Evolutionary conservation across 2,329 filamentous ascomycete genomes (phyloP).

Genomic region (Dothidotthia symphoricarpi): DNA sequence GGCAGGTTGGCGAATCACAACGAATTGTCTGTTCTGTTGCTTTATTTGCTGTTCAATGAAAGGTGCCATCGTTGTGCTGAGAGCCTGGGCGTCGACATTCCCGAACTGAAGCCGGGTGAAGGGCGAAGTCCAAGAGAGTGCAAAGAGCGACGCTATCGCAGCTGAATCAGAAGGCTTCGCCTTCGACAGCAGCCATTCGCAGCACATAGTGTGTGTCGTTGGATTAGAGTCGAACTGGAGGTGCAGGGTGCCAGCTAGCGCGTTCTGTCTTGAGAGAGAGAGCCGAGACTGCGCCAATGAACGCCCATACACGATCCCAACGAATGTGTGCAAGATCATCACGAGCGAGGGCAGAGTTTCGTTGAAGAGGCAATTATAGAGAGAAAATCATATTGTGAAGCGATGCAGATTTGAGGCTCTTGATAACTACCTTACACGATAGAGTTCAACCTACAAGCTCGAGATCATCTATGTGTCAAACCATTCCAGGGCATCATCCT

Average conservation of each 20-base stretch:
- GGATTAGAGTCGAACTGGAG: too few relatives aligned
- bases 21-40: constrained; percentile 5
- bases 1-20: constrained; percentile 13
- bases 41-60: constrained; percentile 22
- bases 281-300: too few relatives aligned
- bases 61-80: constrained; percentile 21
- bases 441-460: too few relatives aligned
- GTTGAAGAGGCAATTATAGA: too few relatives aligned
- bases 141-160: constrained; percentile 27
- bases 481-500: constrained; percentile 34
- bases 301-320: too few relatives aligned
- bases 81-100: constrained; percentile 13
- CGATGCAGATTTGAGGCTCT: too few relatives aligned
- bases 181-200: constrained; percentile 9
- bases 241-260: too few relatives aligned
- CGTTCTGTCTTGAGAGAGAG: too few relatives aligned
- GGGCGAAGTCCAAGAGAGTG: constrained; percentile 26
- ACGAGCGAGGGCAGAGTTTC: too few relatives aligned
- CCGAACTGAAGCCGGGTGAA: constrained; percentile 31
- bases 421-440: too few relatives aligned
- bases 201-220: background rate
- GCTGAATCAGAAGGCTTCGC: constrained; percentile 13
- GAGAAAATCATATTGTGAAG: too few relatives aligned
- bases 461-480: constrained; percentile 29
- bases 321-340: too few relatives aligned